Base-by-base conservation (phyloP, 345 rosid species). In the Garcia nutans region DNA sequence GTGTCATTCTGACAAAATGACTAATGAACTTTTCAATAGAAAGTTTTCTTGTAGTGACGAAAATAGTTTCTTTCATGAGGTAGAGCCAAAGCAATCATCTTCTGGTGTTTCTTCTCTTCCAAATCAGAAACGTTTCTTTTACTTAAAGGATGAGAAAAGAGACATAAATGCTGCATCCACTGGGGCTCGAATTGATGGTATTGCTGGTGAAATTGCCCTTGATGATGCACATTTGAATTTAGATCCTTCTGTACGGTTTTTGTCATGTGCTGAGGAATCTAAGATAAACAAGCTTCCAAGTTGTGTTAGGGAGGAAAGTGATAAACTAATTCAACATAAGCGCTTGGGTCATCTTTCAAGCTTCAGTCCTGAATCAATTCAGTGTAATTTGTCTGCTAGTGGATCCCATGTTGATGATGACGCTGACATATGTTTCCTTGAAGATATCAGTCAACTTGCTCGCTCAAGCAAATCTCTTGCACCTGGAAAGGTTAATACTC, bases 381-480 rank as follows among this genome's bases (percentile, higher is more conserved):
- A 90, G 73, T 90, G 93, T 65, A 88, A 84, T 78, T 89, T 90
- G 26, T 81, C 87, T 28, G 90, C 87, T 70, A 85, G 83, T 80
- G 78, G 81, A 80, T 91, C 90, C 15, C 82, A 71, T 77, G 77
- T 80, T 74, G 98, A 90, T 77, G 90, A 86, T 81, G 97, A 90
- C 75, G 82, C 87, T 78, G 96, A 93, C 83, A 62, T 96, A 72
- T 91, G 86, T 84, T 88, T 96, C 31, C 89, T 93, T 69, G 98
- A 93, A 75, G 88, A 88, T 79, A 85, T 79, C 76, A 86, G 97
- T 79, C 93, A 83, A 82, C 85, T 91, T 77, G 85, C 87, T 7
- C 69, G 49, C 42, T 69, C 85, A 44, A 76, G 57, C 79, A 89
- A 66, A 62, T 81, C 82, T 81, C 62, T 58, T 58, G 77, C 82